These are phyloP conservation scores for Maudiozyma saulgeensis DNA, from an alignment of 805 yeast species.

Conservation along the genomic window DNA sequence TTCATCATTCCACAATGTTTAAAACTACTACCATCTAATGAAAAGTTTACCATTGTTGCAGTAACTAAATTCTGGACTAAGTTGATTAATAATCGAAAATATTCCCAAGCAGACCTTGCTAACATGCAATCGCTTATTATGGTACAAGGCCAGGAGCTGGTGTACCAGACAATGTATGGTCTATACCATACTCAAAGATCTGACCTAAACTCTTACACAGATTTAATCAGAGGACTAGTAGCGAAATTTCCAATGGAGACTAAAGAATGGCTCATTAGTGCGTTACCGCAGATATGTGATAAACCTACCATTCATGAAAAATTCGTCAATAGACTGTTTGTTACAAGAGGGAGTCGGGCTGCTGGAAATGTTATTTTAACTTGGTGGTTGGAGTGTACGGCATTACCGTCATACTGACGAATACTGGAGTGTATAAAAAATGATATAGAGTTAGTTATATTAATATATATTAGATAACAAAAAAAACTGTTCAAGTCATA, in stretches of 20 bases:
- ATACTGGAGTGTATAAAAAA: background rate
- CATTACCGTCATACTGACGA: constrained; percentile 23
- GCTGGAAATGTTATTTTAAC: constrained; percentile 49
- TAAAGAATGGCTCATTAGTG: constrained; percentile 38
- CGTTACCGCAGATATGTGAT: constrained; percentile 22
- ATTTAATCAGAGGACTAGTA: constrained; percentile 39
- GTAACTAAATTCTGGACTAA: constrained; percentile 46
- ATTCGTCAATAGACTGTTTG: constrained; percentile 44
- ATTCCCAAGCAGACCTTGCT: constrained; percentile 35
- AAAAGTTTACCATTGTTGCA: constrained; percentile 42
- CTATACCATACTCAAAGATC: constrained; percentile 49
- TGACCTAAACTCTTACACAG: constrained; percentile 48
- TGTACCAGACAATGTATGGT: constrained; percentile 31
- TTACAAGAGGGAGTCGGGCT: constrained; percentile 58
- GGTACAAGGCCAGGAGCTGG: constrained; percentile 21
- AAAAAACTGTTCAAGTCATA: background rate
- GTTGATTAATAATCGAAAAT: constrained; percentile 38
- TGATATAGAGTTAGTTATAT: background rate
- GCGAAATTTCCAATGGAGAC: constrained; percentile 41
- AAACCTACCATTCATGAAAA: constrained; percentile 30
- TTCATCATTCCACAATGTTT: constrained; percentile 25
- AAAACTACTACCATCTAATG: constrained; percentile 33
- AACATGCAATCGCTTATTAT: constrained; percentile 22
- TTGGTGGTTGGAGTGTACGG: constrained; percentile 58
- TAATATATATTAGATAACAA: background rate